Evolutionary conservation across 306 rosid genomes (phyloP), one percentile per base, ranked within the genome.

Genomic region (Ormosia emarginata): DNA sequence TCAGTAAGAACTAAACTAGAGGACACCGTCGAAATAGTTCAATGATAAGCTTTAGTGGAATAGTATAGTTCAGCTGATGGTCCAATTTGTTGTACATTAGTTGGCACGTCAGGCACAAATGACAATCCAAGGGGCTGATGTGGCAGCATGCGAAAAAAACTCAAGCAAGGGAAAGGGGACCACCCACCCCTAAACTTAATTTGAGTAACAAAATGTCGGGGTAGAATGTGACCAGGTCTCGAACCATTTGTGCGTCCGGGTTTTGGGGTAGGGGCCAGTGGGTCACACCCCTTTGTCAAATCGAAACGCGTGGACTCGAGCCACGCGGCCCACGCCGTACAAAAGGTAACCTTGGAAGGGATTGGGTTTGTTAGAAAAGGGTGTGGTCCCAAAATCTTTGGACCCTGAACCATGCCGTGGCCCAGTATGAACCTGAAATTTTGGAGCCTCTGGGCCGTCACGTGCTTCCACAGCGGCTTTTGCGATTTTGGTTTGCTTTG

Each of bases 361-460:
- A 39, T 39, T 49, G 78, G 43, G 64, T 52, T 67, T 78, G 57
- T 56, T 41, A 8, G 3, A 24, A 24, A 70, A 17, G 9, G 10
- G n/a, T 2, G 49, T 86, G 84, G 73, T 53, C 89, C 68, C 78
- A 74, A 72, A 10, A 46, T 56, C 18, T 12, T 7, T 47, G 52
- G 63, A 13, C 14, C 50, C 63, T 18, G 6, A 53, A 11, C 34
- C 46, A 14, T 37, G 64, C 1, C 24, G 14, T 46, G 74, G 59
- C 47, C n/a, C 3, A 9, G 64, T 47, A 40, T 72, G 78, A 53
- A 46, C 32, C 64, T 33, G 1, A 10, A 14, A n/a, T 59, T 59
- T 67, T 18, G 66, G 81, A 53, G 49, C 52, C 44, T 62, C 13
- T 77, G 69, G 69, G 64, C 67, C 55, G 40, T 78, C 83, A 75